Conservation (phyloP, 1,284 basidiomycete species). For the Austroboletus sp. region DNA sequence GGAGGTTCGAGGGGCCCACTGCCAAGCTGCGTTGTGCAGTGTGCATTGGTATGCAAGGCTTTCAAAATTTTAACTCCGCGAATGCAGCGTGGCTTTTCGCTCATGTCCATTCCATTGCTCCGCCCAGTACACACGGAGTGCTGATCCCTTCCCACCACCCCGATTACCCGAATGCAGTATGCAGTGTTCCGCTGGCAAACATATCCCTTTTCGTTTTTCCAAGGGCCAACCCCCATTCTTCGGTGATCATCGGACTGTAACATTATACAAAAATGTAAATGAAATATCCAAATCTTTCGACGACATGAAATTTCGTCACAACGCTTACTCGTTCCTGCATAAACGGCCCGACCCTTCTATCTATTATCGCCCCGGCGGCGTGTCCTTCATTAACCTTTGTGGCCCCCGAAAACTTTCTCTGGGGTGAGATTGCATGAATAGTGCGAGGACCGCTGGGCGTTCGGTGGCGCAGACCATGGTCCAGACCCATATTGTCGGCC, state of each 20-base stretch:
- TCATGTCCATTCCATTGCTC: slow-evolving; percentile 5
- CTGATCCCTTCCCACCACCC: not conserved
- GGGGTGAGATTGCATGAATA: slow-evolving; percentile 11
- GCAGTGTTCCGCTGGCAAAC: too few relatives aligned
- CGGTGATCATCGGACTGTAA: slow-evolving; percentile 12
- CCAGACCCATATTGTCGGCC: slow-evolving; percentile 32
- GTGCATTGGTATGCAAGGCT: slow-evolving; percentile 1
- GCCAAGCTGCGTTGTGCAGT: not conserved
- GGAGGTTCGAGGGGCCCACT: not conserved
- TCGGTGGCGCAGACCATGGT: slow-evolving; percentile 25
- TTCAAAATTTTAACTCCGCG: slow-evolving; percentile 29
- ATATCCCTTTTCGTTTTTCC: not conserved
- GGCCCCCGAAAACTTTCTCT: slow-evolving; percentile 13
- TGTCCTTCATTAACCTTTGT: slow-evolving; percentile 10
- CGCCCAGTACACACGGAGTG: not conserved
- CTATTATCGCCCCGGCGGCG: slow-evolving; percentile 1
- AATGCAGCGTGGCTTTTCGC: slow-evolving; percentile 21
- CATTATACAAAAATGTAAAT: slow-evolving; percentile 15
- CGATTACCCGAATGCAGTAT: not conserved
- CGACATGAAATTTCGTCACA: slow-evolving; percentile 2
- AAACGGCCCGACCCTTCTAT: slow-evolving; percentile 5
- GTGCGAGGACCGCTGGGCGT: slow-evolving; percentile 12
- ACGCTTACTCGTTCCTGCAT: slow-evolving; percentile 13
- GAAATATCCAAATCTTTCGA: slow-evolving; percentile 19
- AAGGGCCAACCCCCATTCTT: slow-evolving; percentile 12